Conservation (phyloP, 495 filamentous ascomycete species). For the Penicillium silybi region DNA sequence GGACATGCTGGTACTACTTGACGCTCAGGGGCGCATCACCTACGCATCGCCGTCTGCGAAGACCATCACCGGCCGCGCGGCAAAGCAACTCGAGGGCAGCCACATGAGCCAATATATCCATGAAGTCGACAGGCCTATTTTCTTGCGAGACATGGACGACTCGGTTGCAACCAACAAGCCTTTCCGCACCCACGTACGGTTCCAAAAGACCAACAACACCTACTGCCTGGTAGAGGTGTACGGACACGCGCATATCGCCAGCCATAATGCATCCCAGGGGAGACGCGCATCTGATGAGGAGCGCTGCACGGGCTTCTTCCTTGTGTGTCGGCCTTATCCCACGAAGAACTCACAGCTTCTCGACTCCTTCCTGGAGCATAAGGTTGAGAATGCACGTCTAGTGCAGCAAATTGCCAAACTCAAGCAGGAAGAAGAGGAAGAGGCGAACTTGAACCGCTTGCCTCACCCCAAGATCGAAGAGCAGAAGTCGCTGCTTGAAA, state of each 20-base stretch:
- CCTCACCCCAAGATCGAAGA: slow-evolving; percentile 7
- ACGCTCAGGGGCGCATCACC: slow-evolving; percentile 73
- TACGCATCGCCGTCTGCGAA: slow-evolving; percentile 80
- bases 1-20: slow-evolving; percentile 84
- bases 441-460: slow-evolving; percentile 43
- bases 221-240: slow-evolving; percentile 83
- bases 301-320: slow-evolving; percentile 85
- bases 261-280: slow-evolving; percentile 51
- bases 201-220: slow-evolving; percentile 68
- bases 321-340: slow-evolving; percentile 89
- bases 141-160: slow-evolving; percentile 86
- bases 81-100: slow-evolving; percentile 65
- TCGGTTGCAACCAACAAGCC: slow-evolving; percentile 77
- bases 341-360: slow-evolving; percentile 79
- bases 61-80: slow-evolving; percentile 70
- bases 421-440: slow-evolving; percentile 79
- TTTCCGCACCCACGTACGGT: slow-evolving; percentile 84
- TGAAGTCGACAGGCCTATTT: slow-evolving; percentile 79
- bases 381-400: slow-evolving; percentile 92
- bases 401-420: slow-evolving; percentile 80
- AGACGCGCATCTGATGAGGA: slow-evolving; percentile 51
- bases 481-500: slow-evolving; percentile 4
- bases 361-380: slow-evolving; percentile 95
- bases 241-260: slow-evolving; percentile 84
- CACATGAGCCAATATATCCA: slow-evolving; percentile 81